Conservation (phyloP, 2,329 filamentous ascomycete species). For the Penicillium sclerotigenum region DNA sequence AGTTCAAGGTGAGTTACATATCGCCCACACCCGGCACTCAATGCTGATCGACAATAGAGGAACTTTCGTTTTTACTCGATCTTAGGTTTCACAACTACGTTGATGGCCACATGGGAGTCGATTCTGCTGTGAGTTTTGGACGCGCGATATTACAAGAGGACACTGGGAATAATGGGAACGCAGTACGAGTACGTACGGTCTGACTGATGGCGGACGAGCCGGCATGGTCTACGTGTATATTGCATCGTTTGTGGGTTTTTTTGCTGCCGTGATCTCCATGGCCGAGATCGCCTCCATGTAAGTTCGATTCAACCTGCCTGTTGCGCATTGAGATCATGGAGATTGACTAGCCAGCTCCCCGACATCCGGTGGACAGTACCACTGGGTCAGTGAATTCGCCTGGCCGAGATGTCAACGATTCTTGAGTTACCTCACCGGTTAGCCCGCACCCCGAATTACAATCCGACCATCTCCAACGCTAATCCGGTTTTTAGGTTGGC, state of each 20-base stretch:
- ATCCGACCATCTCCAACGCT: not conserved
- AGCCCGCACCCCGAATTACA: not conserved
- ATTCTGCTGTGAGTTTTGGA: conserved; percentile 34
- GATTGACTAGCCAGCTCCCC: conserved; percentile 28
- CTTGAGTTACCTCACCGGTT: conserved; percentile 39
- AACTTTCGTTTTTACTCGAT: conserved; percentile 43
- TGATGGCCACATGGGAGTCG: conserved; percentile 44
- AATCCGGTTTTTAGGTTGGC: conserved; percentile 28
- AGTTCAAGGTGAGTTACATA: conserved; percentile 39
- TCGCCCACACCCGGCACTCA: not conserved
- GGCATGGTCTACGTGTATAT: conserved; percentile 41
- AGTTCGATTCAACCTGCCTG: conserved; percentile 1
- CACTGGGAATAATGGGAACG: conserved; percentile 3
- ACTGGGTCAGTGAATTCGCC: conserved; percentile 42
- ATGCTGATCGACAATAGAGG: conserved; percentile 28
- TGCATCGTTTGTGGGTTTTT: conserved; percentile 36
- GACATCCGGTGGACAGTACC: conserved; percentile 41
- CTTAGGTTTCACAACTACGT: conserved; percentile 39
- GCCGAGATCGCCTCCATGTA: conserved; percentile 43
- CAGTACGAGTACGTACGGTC: conserved; percentile 28
- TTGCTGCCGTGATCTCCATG: conserved; percentile 39
- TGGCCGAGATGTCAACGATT: conserved; percentile 33
- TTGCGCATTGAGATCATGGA: not conserved
- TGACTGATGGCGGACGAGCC: conserved; percentile 35
- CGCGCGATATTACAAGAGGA: not conserved